phyloP scores from a whole-genome alignment of 2,329 filamentous ascomycete genomes.

The Botrytis aclada region DNA sequence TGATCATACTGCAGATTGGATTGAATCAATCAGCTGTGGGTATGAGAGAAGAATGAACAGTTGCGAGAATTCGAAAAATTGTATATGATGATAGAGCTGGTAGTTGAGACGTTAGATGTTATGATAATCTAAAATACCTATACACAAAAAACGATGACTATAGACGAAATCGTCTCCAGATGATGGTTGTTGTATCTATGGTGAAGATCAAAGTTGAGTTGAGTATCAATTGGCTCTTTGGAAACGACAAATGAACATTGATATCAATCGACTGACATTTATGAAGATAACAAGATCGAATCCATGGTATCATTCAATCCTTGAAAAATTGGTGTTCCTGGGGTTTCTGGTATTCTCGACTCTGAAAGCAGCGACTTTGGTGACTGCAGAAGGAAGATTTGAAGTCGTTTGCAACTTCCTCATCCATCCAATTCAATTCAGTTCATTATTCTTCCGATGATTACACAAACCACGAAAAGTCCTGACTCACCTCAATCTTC shows the following conservation, averaged over 20 bases:
- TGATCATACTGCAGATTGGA: not conserved
- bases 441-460: not conserved
- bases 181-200: not conserved
- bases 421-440: not conserved
- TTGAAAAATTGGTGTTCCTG: too few species aligned
- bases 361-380: not conserved
- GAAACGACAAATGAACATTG: not conserved
- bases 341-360: not conserved
- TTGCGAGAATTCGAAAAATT: not conserved
- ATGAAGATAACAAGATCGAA: not conserved
- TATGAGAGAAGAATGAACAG: not conserved
- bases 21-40: not conserved
- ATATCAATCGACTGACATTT: not conserved
- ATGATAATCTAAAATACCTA: not conserved
- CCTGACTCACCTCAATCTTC: not conserved
- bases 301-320: not conserved
- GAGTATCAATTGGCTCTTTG: not conserved
- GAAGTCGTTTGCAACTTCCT: slow-evolving; percentile 1
- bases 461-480: not conserved
- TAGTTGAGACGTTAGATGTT: too few species aligned
- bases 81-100: not conserved
- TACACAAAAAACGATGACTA: not conserved
- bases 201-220: not conserved
- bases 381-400: not conserved
- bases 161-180: too few species aligned